Percentiles rank a stretch among this genome's conserved stretches.
These are phyloP conservation scores for Cutaneotrichosporon cavernicola DNA, from an alignment of 1,284 basidiomycete genomes.

Conservation along the genomic window DNA sequence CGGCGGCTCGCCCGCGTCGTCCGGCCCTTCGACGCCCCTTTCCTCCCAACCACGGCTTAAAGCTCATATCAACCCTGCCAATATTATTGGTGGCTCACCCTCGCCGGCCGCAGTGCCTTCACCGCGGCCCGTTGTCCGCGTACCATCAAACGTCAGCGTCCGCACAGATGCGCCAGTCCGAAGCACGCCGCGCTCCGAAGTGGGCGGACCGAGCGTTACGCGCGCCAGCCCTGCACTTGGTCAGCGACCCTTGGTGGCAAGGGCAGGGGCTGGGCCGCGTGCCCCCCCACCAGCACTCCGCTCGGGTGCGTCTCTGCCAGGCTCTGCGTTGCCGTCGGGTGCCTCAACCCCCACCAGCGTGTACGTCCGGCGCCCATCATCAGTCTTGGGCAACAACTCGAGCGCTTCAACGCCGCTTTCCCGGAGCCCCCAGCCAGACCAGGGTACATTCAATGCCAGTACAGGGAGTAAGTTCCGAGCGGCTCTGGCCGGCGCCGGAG, in stretches of 20 bases:
- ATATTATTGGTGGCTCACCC: conserved; percentile 16
- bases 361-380: conserved; percentile 2
- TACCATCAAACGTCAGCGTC: conserved; percentile 1
- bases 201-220: neutral
- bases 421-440: conserved; percentile 4
- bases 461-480: conserved; percentile 7
- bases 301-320: conserved; percentile 8
- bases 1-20: neutral
- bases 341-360: conserved; percentile 3
- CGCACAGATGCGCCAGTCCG: neutral
- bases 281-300: neutral
- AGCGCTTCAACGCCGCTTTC: neutral
- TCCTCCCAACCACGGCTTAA: conserved; percentile 28
- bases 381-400: neutral
- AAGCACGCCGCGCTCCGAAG: conserved; percentile 9
- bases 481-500: conserved; percentile 1
- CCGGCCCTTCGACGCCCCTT: conserved; percentile 14
- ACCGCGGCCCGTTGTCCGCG: neutral
- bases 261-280: neutral
- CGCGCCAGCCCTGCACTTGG: conserved; percentile 5
- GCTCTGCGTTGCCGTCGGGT: neutral
- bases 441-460: neutral
- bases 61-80: conserved; percentile 28
- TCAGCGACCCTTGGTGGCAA: conserved; percentile 10
- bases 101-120: neutral